Evolutionary conservation across 2,329 filamentous ascomycete species (phyloP).

Genomic region (Diplodia scrobiculata): DNA sequence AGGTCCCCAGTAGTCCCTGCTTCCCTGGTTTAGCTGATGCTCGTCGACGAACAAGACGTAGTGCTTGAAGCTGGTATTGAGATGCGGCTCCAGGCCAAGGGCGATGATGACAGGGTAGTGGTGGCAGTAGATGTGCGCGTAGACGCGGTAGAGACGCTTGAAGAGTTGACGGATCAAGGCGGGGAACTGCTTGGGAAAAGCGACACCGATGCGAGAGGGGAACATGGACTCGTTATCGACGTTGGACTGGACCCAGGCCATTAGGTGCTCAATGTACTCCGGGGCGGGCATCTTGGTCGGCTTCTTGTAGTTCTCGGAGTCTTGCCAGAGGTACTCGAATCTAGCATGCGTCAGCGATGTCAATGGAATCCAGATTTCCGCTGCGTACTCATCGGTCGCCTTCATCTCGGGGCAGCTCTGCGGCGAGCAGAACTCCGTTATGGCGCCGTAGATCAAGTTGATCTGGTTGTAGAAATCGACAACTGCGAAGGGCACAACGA

Average conservation of each 20-base stretch:
- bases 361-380: not conserved
- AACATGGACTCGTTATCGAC: conserved; percentile 96
- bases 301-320: conserved; percentile 87
- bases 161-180: conserved; percentile 98
- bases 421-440: conserved; percentile 98
- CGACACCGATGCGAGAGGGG: conserved; percentile 90
- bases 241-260: conserved; percentile 93
- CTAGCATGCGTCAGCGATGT: conserved; percentile 48
- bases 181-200: conserved; percentile 88
- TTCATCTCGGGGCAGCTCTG: conserved; percentile 99
- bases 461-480: conserved; percentile 99
- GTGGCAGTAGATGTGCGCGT: conserved; percentile 96
- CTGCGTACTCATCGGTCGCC: conserved; percentile 88
- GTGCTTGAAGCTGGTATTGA: conserved; percentile 99
- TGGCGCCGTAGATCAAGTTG: conserved; percentile 96
- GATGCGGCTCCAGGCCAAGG: conserved; percentile 90
- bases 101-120: conserved; percentile 97
- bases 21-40: conserved; percentile 82
- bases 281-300: conserved; percentile 98
- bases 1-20: conserved; percentile 94
- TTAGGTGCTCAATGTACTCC: conserved; percentile 95
- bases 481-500: conserved; percentile 59
- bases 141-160: conserved; percentile 98
- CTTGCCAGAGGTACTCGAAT: conserved; percentile 99
- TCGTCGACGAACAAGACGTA: conserved; percentile 99